phyloP scores from a whole-genome alignment of 257 asterid species.

The Nyctanthes arbortristis region DNA sequence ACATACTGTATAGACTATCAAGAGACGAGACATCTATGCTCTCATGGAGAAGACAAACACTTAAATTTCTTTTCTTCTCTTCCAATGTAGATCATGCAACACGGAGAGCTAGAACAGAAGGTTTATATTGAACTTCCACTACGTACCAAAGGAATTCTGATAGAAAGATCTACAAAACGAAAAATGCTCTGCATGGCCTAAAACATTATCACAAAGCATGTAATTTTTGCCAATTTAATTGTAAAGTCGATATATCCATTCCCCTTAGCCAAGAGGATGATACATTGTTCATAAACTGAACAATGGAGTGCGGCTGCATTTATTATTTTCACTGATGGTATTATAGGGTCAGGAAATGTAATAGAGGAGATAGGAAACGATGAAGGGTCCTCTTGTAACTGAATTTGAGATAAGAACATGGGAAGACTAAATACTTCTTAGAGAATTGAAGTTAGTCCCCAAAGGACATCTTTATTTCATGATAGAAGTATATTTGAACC shows the following conservation, averaged over 20 bases:
- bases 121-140: background rate
- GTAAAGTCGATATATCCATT: background rate
- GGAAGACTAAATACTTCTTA: background rate
- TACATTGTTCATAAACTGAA: background rate
- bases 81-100: background rate
- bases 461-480: background rate
- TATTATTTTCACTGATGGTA: background rate
- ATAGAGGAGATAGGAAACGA: background rate
- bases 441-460: background rate
- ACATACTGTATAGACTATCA: background rate
- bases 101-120: background rate
- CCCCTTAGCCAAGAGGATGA: background rate
- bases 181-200: background rate
- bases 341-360: background rate
- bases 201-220: too few species aligned
- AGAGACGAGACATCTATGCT: background rate
- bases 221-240: background rate
- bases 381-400: background rate
- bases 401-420: background rate
- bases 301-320: background rate
- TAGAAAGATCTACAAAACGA: background rate
- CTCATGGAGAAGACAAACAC: background rate
- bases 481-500: background rate
- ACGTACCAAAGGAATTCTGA: background rate
- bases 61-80: background rate